These are phyloP conservation scores for Saururus chinensis DNA, from an alignment of 164 flowering plant species.

Conservation along the genomic window DNA sequence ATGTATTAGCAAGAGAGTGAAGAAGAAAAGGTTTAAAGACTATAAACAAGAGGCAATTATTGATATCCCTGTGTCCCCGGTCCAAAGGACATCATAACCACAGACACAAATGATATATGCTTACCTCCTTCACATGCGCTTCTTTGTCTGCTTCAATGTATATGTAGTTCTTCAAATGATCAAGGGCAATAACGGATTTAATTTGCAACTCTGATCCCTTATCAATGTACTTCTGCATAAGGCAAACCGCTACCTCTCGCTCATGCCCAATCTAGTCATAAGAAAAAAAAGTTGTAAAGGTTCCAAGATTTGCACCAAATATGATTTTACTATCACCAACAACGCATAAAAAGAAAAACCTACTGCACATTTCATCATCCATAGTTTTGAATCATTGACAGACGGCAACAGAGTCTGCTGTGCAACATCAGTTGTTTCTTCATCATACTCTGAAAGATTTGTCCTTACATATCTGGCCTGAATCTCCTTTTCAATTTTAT, in stretches of 20 bases:
- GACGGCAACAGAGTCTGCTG: constrained; percentile 97
- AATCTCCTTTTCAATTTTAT: constrained; percentile 67
- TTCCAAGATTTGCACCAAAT: background rate
- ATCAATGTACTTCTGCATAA: constrained; percentile 88
- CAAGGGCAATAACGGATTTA: constrained; percentile 81
- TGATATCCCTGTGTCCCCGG: background rate
- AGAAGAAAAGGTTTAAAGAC: background rate
- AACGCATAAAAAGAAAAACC: constrained; percentile 9
- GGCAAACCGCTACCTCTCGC: constrained; percentile 80
- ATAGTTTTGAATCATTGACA: constrained; percentile 91
- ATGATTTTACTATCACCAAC: background rate
- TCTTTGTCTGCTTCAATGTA: constrained; percentile 96
- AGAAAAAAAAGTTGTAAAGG: background rate
- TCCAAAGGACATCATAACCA: background rate
- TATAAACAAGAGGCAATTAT: background rate
- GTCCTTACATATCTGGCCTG: constrained; percentile 64
- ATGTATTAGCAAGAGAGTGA: background rate
- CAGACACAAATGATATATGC: background rate
- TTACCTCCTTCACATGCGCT: constrained; percentile 96
- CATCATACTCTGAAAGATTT: constrained; percentile 60
- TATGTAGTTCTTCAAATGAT: constrained; percentile 81
- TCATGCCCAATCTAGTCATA: constrained; percentile 72
- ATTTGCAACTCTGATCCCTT: constrained; percentile 84
- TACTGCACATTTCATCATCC: constrained; percentile 99
- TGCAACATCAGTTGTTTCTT: constrained; percentile 90